Percentiles rank a stretch among this genome's conserved stretches.
These are phyloP conservation scores for Myriosclerotinia duriaeana DNA, from an alignment of 2,329 filamentous ascomycete genomes.

Conservation along the genomic window DNA sequence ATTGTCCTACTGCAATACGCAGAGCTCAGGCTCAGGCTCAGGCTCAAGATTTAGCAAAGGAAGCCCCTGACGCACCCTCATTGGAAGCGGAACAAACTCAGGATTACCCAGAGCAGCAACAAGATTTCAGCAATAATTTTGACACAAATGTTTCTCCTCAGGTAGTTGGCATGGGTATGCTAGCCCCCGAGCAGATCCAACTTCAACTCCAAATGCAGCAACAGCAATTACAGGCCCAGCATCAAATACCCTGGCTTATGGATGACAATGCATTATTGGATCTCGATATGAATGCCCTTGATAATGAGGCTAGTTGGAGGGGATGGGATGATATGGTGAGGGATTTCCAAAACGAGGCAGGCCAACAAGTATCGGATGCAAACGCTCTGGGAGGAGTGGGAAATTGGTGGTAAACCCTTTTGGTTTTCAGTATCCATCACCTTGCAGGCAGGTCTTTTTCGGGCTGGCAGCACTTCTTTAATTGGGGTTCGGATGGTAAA, in stretches of 20 bases:
- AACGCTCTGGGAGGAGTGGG: constrained; percentile 34
- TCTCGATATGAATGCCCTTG: constrained; percentile 37
- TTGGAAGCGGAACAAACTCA: constrained; percentile 2
- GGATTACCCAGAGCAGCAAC: neutral
- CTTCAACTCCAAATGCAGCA: constrained; percentile 33
- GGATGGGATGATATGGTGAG: constrained; percentile 43
- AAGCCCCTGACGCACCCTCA: neutral
- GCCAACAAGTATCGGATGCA: constrained; percentile 22
- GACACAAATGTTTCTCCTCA: constrained; percentile 30
- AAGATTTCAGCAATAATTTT: constrained; percentile 3
- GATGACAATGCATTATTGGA: constrained; percentile 35
- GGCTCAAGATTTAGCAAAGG: too few species aligned
- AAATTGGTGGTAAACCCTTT: constrained; percentile 35
- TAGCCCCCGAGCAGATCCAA: constrained; percentile 33
- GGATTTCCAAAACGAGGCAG: constrained; percentile 38
- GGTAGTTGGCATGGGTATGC: constrained; percentile 32
- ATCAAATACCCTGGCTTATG: constrained; percentile 33
- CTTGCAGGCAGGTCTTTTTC: neutral
- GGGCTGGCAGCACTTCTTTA: neutral
- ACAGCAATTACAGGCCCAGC: constrained; percentile 22
- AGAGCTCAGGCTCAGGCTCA: neutral
- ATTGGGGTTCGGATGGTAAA: neutral
- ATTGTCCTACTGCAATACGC: constrained; percentile 10
- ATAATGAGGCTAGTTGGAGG: constrained; percentile 39
- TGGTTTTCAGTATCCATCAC: neutral